Conservation (phyloP, 23 red algal species). For the Agarophyton chilense region DNA sequence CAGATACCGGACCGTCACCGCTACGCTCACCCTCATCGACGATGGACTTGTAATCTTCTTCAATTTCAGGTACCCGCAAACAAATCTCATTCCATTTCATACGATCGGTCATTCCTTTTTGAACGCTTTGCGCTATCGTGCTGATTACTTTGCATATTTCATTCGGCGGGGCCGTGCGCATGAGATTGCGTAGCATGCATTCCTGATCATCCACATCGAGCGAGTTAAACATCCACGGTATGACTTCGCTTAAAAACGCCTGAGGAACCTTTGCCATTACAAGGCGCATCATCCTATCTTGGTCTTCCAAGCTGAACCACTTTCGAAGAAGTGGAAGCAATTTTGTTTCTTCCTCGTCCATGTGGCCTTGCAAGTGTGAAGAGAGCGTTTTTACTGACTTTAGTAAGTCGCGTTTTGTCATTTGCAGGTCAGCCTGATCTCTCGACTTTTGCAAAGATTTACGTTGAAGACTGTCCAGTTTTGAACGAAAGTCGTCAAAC, state of each 20-base stretch:
- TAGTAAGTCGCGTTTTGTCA: constrained; percentile 44
- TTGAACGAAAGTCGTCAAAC: constrained; percentile 24
- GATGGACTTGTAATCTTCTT: constrained; percentile 32
- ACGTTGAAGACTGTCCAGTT: constrained; percentile 5
- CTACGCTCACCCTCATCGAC: constrained; percentile 40
- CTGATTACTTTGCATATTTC: constrained; percentile 51
- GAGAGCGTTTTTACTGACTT: constrained; percentile 18
- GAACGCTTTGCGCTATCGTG: constrained; percentile 47
- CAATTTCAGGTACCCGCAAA: constrained; percentile 85
- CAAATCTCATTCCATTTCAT: constrained; percentile 89
- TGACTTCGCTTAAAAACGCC: constrained; percentile 83
- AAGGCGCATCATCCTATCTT: constrained; percentile 79
- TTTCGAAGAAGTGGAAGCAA: constrained; percentile 89
- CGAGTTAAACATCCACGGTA: constrained; percentile 92
- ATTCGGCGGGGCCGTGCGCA: constrained; percentile 60
- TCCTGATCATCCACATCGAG: constrained; percentile 81
- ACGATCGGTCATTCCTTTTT: constrained; percentile 74
- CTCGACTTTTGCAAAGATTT: not conserved
- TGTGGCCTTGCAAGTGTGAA: constrained; percentile 65
- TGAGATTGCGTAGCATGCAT: constrained; percentile 88
- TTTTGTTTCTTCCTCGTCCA: constrained; percentile 87
- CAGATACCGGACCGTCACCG: constrained; percentile 81
- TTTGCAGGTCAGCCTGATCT: not conserved
- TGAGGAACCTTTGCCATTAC: constrained; percentile 87
- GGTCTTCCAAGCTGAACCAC: constrained; percentile 87